Conservation (phyloP, 352 stramenopile genomes). For the Globisporangium canariense region DNA sequence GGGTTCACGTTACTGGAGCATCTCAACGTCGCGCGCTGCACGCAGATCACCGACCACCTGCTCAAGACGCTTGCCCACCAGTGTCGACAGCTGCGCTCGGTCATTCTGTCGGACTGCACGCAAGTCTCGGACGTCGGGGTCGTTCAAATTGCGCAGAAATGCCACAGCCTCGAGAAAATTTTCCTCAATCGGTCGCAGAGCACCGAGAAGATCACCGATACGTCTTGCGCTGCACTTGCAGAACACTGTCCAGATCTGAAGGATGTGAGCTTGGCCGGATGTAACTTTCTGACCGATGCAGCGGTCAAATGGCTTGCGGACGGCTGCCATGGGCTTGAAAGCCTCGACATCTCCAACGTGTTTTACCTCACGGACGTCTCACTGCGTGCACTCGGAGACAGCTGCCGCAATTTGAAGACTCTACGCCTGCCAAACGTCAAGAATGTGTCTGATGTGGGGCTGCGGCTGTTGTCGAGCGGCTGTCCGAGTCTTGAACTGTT, state of each 20-base stretch:
- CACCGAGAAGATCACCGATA: conserved; percentile 86
- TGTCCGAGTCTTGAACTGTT: conserved; percentile 79
- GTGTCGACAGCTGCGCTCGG: conserved; percentile 53
- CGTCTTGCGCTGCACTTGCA: conserved; percentile 75
- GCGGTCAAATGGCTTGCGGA: conserved; percentile 87
- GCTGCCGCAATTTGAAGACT: conserved; percentile 30
- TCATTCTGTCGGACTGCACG: conserved; percentile 78
- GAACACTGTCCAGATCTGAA: conserved; percentile 50
- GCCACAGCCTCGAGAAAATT: conserved; percentile 67
- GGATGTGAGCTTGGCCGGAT: conserved; percentile 77
- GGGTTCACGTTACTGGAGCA: conserved; percentile 44
- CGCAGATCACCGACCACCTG: conserved; percentile 81
- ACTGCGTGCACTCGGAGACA: conserved; percentile 42
- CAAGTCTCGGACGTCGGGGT: conserved; percentile 85
- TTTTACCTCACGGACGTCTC: conserved; percentile 84
- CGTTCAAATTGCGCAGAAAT: conserved; percentile 77
- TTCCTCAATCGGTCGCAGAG: conserved; percentile 54
- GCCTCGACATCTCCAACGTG: conserved; percentile 79
- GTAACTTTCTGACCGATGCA: conserved; percentile 87
- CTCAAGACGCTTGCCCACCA: conserved; percentile 78
- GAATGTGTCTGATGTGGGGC: conserved; percentile 76
- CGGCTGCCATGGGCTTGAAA: conserved; percentile 69
- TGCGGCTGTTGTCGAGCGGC: conserved; percentile 79
- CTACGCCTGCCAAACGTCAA: conserved; percentile 65
- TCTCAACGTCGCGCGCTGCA: conserved; percentile 70